Evolutionary conservation across 768 basidiomycete species (phyloP).

Genomic region (Mycena olivaceomarginata): DNA sequence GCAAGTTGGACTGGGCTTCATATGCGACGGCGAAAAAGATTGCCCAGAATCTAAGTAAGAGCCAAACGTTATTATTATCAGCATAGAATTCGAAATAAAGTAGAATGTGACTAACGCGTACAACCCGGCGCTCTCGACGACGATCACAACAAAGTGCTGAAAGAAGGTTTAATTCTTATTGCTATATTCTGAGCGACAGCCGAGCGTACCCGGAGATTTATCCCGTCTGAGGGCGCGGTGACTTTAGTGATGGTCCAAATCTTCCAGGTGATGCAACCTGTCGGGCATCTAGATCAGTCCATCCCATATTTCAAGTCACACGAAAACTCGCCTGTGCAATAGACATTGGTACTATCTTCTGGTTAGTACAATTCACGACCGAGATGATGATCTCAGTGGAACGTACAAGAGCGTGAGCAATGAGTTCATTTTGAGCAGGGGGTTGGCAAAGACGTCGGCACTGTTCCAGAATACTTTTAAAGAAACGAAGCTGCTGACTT

Average conservation of each 20-base stretch:
- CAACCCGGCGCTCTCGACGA: slow-evolving; percentile 32
- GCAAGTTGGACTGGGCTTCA: slow-evolving; percentile 11
- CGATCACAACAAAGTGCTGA: slow-evolving; percentile 34
- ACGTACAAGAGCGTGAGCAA: slow-evolving; percentile 22
- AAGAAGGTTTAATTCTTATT: neutral
- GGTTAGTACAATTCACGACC: neutral
- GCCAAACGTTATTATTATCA: neutral
- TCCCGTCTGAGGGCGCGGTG: neutral
- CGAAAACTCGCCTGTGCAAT: slow-evolving; percentile 17
- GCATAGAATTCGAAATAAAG: neutral
- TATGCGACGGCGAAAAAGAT: slow-evolving; percentile 15
- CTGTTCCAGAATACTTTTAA: neutral
- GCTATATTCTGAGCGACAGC: too few species aligned
- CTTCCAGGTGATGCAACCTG: slow-evolving; percentile 27
- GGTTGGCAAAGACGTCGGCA: slow-evolving; percentile 14
- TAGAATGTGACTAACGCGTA: slow-evolving; percentile 22
- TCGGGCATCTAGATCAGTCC: neutral
- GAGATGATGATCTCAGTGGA: neutral
- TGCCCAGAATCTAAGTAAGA: slow-evolving; percentile 6
- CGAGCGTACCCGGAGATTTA: slow-evolving; percentile 12
- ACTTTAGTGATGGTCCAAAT: slow-evolving; percentile 22
- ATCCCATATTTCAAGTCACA: too few species aligned
- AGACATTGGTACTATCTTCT: slow-evolving; percentile 19
- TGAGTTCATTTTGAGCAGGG: neutral
- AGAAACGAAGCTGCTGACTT: neutral